phyloP scores from a whole-genome alignment of 106 monocot species.

The Acanthochlamys bracteata region DNA sequence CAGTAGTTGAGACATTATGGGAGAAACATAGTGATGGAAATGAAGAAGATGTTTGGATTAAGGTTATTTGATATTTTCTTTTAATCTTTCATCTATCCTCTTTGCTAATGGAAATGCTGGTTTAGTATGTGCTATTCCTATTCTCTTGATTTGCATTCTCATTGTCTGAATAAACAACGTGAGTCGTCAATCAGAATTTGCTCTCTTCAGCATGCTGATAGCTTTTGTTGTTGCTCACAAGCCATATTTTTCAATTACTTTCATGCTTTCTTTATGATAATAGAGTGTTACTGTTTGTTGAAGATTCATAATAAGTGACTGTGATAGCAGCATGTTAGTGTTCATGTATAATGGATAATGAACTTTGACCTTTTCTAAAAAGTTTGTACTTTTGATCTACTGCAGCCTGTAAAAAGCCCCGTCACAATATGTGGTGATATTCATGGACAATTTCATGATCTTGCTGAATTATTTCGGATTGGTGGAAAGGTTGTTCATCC shows the following conservation, averaged over 20 bases:
- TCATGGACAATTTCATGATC: conserved; percentile 97
- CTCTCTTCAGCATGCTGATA: too few relatives aligned
- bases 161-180: too few relatives aligned
- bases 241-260: too few relatives aligned
- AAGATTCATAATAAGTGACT: too few relatives aligned
- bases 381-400: not conserved
- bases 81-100: not conserved
- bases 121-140: not conserved
- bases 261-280: too few relatives aligned
- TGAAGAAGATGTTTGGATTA: conserved; percentile 5
- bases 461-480: conserved; percentile 84
- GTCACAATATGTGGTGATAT: conserved; percentile 95
- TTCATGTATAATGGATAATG: not conserved
- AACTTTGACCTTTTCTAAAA: not conserved
- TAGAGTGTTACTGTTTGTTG: too few relatives aligned
- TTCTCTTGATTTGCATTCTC: not conserved
- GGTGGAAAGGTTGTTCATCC: conserved; percentile 71
- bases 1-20: conserved; percentile 7
- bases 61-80: conserved; percentile 1
- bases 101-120: not conserved
- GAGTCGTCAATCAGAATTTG: too few relatives aligned
- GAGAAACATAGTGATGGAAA: conserved; percentile 7
- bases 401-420: conserved; percentile 94
- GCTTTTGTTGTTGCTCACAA: too few relatives aligned
- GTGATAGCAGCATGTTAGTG: too few relatives aligned